Conservation (phyloP, 805 yeast species). For the Kregervanrija delftensis region DNA sequence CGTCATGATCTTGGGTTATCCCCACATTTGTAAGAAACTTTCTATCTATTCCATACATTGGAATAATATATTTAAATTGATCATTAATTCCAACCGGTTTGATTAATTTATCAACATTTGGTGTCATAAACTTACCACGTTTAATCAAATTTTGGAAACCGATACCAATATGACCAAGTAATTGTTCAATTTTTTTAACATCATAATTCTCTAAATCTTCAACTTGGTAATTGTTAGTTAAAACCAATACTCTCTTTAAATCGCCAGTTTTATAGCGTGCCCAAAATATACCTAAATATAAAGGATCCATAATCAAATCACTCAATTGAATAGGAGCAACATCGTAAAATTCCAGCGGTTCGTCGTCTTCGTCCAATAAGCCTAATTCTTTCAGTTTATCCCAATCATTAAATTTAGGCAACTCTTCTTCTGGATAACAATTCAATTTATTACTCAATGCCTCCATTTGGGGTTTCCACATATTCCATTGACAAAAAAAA, state of each 20-base stretch:
- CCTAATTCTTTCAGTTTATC: not conserved
- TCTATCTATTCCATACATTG: slow-evolving; percentile 11
- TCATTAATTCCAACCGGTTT: slow-evolving; percentile 5
- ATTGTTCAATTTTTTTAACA: not conserved
- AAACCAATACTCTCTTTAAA: not conserved
- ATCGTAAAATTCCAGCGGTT: not conserved
- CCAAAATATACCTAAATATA: slow-evolving; percentile 6
- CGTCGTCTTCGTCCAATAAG: not conserved
- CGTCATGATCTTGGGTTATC: slow-evolving; percentile 9
- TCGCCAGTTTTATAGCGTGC: not conserved
- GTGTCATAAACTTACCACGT: not conserved
- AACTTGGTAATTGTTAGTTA: slow-evolving; percentile 4
- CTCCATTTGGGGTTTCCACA: slow-evolving; percentile 2
- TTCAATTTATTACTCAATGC: slow-evolving; percentile 1
- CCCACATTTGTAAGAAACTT: slow-evolving; percentile 8
- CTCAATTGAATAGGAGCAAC: not conserved
- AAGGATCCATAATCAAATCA: slow-evolving; percentile 1
- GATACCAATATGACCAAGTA: slow-evolving; percentile 2
- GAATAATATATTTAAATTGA: slow-evolving; percentile 3
- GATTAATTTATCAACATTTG: not conserved
- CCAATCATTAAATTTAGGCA: not conserved
- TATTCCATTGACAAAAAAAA: slow-evolving; percentile 6
- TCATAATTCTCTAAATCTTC: not conserved
- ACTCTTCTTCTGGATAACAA: not conserved
- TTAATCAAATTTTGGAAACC: slow-evolving; percentile 7